Conservation (phyloP, 2,329 filamentous ascomycete species). For the Akanthomyces lecanii region DNA sequence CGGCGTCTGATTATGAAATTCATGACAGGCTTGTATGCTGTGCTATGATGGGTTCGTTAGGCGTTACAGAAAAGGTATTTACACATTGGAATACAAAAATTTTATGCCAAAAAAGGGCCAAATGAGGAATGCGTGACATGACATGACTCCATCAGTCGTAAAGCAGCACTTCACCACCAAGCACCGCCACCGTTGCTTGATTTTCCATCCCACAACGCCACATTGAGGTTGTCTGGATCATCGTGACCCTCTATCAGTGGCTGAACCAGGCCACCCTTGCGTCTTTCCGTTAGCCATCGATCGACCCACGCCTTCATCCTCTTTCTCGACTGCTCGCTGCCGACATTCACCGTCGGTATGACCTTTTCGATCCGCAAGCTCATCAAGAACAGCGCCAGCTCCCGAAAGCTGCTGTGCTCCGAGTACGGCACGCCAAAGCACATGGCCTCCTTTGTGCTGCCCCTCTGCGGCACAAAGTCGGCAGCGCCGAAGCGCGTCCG, state of each 20-base stretch:
- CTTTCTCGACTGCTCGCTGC: constrained; percentile 51
- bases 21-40: constrained; percentile 10
- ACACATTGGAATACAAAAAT: constrained; percentile 16
- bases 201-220: constrained; percentile 37
- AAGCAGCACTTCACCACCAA: constrained; percentile 32
- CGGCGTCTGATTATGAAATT: background rate
- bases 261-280: constrained; percentile 49
- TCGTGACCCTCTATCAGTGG: constrained; percentile 40
- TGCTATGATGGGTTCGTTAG: constrained; percentile 16
- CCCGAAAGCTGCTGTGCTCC: constrained; percentile 91
- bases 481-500: constrained; percentile 64
- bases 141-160: background rate
- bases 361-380: constrained; percentile 81
- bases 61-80: constrained; percentile 16
- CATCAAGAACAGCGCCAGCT: constrained; percentile 91
- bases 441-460: constrained; percentile 74
- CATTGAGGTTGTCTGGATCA: constrained; percentile 25
- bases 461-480: constrained; percentile 76
- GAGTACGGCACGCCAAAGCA: constrained; percentile 95
- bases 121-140: background rate
- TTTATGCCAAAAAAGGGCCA: constrained; percentile 4
- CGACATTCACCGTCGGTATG: constrained; percentile 87
- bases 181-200: constrained; percentile 34
- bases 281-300: constrained; percentile 56
- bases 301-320: constrained; percentile 64